Evolutionary conservation across 306 rosid genomes (phyloP).

Genomic region (Casuarina cunninghamiana): DNA sequence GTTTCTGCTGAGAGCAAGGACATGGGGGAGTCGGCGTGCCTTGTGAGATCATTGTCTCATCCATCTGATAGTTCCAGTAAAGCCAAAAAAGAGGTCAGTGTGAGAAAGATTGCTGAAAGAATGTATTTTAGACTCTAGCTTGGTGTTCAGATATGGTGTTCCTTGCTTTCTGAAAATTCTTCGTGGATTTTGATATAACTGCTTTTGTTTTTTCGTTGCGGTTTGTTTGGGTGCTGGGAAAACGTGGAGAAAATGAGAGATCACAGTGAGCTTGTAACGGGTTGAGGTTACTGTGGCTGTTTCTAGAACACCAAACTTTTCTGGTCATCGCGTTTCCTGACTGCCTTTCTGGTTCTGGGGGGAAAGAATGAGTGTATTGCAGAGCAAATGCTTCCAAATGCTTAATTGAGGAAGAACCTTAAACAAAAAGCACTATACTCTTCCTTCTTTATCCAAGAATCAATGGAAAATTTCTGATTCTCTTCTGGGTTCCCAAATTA

Average conservation of each 20-base stretch:
- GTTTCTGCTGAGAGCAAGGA: neutral
- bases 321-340: neutral
- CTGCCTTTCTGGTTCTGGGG: constrained; percentile 6
- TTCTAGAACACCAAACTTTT: neutral
- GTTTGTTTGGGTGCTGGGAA: constrained; percentile 36
- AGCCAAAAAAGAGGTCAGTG: constrained; percentile 52
- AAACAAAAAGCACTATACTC: neutral
- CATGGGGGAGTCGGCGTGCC: constrained; percentile 65
- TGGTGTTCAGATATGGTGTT: constrained; percentile 14
- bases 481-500: neutral
- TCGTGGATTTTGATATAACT: constrained; percentile 14
- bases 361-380: neutral
- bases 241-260: constrained; percentile 7
- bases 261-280: neutral
- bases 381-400: neutral
- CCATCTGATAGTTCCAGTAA: constrained; percentile 46
- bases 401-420: neutral
- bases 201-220: neutral
- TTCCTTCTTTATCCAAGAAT: neutral
- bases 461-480: neutral
- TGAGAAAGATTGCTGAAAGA: neutral
- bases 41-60: constrained; percentile 60
- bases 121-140: neutral
- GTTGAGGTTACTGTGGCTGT: constrained; percentile 16
- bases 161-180: neutral